Conservation (phyloP, 208 protist genomes). For the Leishmania braziliensis region DNA sequence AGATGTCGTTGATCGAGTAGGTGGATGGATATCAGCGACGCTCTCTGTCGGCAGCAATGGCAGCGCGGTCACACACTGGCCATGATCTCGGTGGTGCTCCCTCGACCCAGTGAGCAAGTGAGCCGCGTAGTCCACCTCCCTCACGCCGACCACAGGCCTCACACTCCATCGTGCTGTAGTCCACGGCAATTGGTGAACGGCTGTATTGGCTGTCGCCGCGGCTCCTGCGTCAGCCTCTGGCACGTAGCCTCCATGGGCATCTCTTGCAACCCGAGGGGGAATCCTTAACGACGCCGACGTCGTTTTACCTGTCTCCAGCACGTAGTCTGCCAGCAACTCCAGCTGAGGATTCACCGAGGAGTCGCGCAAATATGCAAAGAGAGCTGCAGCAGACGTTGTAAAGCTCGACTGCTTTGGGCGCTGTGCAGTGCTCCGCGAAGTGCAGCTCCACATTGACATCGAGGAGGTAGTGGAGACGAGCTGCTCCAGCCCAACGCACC, state of each 20-base stretch:
- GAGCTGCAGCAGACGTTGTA: neutral
- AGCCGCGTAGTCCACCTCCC: neutral
- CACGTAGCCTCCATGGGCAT: neutral
- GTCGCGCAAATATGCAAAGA: constrained; percentile 14
- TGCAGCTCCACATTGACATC: neutral
- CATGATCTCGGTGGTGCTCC: neutral
- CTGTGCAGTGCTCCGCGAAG: neutral
- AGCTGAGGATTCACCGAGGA: constrained; percentile 6
- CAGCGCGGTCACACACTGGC: neutral
- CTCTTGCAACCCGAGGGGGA: too few relatives aligned
- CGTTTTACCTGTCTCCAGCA: neutral
- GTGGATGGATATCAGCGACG: neutral
- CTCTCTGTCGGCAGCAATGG: neutral
- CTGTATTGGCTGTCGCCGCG: neutral
- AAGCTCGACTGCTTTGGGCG: neutral
- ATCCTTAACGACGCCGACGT: neutral
- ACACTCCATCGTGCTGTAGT: constrained; percentile 3
- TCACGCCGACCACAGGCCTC: neutral
- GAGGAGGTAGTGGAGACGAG: constrained; percentile 1
- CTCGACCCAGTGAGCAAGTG: neutral
- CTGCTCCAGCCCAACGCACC: constrained; percentile 21
- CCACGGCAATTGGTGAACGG: neutral
- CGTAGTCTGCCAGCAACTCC: constrained; percentile 3
- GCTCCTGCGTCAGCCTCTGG: neutral
- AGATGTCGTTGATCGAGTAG: neutral